Base-by-base conservation (phyloP, 2,329 filamentous ascomycete genomes). In the Rhynchosporium secalis region DNA sequence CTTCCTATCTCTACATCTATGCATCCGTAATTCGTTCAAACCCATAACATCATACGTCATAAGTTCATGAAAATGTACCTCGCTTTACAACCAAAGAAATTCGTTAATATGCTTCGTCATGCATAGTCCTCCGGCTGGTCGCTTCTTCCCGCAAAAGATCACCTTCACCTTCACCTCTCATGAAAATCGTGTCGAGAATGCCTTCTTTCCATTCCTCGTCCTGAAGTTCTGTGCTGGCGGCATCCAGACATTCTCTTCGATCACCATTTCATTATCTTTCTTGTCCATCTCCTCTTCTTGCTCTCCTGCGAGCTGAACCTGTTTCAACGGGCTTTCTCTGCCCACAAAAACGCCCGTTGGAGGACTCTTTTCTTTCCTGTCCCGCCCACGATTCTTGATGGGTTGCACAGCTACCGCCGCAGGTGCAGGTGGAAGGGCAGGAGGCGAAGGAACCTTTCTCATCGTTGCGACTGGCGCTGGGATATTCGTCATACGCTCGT, bases 151-250 rank as follows among this genome's bases (percentile, higher is more conserved):
- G 9, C 3, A 52, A 15, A 20, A 20, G 20, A 20, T 9, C 13
- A 20, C 15, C 36, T 29, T 46, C 5, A 10, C 28, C 4, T 10
- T 29, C n/a, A n/a, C 29, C 4, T 12, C 33, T 59, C 47, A 59
- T n/a, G 57, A 66, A 38, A 62, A 66, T n/a, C 60, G 56, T 7
- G 62, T 66, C 9, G 60, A 45, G 31, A 66, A 66, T 4, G 46
- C 58, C 58, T 65, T 66, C 61, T 66, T 66, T 8, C 62, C 61
- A 61, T 65, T 66, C 45, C 61, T 60, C n/a, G 65, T 60, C 31
- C 64, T 61, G 13, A 66, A 64, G 15, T 48, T 63, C 43, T 58
- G 36, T 1, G 28, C 33, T 26, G 61, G 62, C 41, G 56, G 62
- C 2, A 48, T 59, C 58, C 57, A 52, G 2, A 43, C 38, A 4